These are phyloP conservation scores for Mucor irregularis DNA, from an alignment of 371 early-diverging fungal genomes.

Conservation along the genomic window DNA sequence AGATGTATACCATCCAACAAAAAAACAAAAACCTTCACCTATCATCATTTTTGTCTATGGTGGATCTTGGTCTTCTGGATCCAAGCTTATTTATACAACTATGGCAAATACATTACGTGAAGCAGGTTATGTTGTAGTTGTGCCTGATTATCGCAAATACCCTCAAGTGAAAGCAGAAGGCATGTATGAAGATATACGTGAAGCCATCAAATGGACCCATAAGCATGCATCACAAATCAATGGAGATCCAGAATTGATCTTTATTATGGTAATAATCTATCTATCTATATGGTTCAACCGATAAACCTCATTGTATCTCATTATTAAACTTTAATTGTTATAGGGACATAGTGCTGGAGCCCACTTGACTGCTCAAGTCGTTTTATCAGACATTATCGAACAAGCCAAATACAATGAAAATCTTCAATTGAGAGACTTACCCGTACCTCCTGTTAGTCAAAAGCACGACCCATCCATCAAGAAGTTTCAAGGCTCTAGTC, in stretches of 20 bases:
- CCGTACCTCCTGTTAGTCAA: slow-evolving; percentile 11
- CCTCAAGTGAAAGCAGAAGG: slow-evolving; percentile 58
- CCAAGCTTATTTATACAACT: slow-evolving; percentile 60
- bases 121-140: slow-evolving; percentile 69
- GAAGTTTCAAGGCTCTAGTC: background rate
- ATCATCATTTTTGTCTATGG: slow-evolving; percentile 78
- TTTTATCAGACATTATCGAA: slow-evolving; percentile 39
- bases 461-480: slow-evolving; percentile 23
- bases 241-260: slow-evolving; percentile 55
- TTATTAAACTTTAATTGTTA: background rate
- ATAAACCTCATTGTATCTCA: background rate
- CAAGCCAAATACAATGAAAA: slow-evolving; percentile 28
- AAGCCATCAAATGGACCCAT: slow-evolving; percentile 64
- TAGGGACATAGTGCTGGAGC: slow-evolving; percentile 63
- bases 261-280: slow-evolving; percentile 54
- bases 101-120: slow-evolving; percentile 64
- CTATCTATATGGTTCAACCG: background rate
- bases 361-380: slow-evolving; percentile 44
- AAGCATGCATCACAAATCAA: slow-evolving; percentile 45
- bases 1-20: slow-evolving; percentile 42
- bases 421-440: background rate
- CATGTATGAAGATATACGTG: slow-evolving; percentile 68
- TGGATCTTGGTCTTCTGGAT: slow-evolving; percentile 71
- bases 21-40: slow-evolving; percentile 30
- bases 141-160: slow-evolving; percentile 76